Conservation (phyloP, 331 rosid species). For the Saraca asoca region DNA sequence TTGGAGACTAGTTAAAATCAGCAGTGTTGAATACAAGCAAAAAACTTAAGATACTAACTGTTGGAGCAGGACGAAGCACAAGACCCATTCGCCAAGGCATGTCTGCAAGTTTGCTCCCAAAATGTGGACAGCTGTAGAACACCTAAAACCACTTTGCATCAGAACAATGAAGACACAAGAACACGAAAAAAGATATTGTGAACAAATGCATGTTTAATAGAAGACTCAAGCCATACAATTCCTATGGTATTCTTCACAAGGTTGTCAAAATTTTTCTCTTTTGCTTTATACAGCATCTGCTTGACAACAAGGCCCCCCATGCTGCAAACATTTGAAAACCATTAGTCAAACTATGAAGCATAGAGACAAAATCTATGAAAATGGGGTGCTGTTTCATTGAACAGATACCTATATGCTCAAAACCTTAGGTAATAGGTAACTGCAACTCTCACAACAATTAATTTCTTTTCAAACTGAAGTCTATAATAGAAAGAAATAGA, state of each 20-base stretch:
- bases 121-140: slow-evolving; percentile 98
- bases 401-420: slow-evolving; percentile 20
- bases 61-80: slow-evolving; percentile 87
- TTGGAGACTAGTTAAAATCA: slow-evolving; percentile 17
- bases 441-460: slow-evolving; percentile 1
- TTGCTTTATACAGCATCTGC: slow-evolving; percentile 88
- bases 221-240: slow-evolving; percentile 59
- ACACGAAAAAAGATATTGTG: neutral
- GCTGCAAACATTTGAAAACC: slow-evolving; percentile 54
- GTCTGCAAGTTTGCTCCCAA: slow-evolving; percentile 98
- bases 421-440: slow-evolving; percentile 15
- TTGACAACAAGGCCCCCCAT: slow-evolving; percentile 97
- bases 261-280: slow-evolving; percentile 61
- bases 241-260: slow-evolving; percentile 83
- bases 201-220: slow-evolving; percentile 16
- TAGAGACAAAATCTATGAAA: neutral
- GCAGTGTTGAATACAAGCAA: slow-evolving; percentile 8
- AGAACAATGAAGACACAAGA: slow-evolving; percentile 1
- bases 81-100: slow-evolving; percentile 98
- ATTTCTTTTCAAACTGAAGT: neutral
- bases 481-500: too few relatives aligned
- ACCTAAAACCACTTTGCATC: slow-evolving; percentile 55
- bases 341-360: neutral
- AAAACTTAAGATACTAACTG: slow-evolving; percentile 58
- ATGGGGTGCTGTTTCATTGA: slow-evolving; percentile 9